These are phyloP conservation scores for Penicillium sp. DNA, from an alignment of 2,329 filamentous ascomycete genomes.

Conservation along the genomic window DNA sequence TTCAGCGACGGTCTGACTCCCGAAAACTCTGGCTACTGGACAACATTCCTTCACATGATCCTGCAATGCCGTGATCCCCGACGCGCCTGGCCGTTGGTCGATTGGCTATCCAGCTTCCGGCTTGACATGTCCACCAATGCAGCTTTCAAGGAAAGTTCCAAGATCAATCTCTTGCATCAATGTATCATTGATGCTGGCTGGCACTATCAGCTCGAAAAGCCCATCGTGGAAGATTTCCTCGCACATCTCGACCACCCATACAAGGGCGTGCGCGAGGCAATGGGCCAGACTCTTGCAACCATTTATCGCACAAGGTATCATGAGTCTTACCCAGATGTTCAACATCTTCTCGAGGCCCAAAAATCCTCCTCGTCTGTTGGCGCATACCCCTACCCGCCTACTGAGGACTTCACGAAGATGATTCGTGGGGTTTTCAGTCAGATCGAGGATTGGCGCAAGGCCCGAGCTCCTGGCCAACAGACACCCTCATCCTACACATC, in stretches of 20 bases:
- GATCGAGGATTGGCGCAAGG: slow-evolving; percentile 82
- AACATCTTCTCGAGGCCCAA: slow-evolving; percentile 72
- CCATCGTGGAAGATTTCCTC: slow-evolving; percentile 85
- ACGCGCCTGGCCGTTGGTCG: slow-evolving; percentile 79
- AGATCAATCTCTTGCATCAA: slow-evolving; percentile 87
- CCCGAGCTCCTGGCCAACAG: slow-evolving; percentile 82
- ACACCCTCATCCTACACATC: slow-evolving; percentile 93
- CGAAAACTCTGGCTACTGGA: slow-evolving; percentile 93
- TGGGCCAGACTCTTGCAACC: slow-evolving; percentile 81
- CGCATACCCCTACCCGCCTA: slow-evolving; percentile 76
- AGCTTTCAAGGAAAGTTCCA: slow-evolving; percentile 97
- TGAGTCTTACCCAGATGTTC: slow-evolving; percentile 83
- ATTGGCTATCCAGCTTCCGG: slow-evolving; percentile 78
- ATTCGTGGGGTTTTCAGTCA: slow-evolving; percentile 73
- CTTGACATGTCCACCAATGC: slow-evolving; percentile 94
- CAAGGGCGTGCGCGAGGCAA: slow-evolving; percentile 92
- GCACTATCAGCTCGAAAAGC: slow-evolving; percentile 90
- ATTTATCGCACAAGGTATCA: slow-evolving; percentile 92
- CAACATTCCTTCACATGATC: slow-evolving; percentile 85
- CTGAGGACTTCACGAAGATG: slow-evolving; percentile 68
- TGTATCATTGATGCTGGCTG: slow-evolving; percentile 84
- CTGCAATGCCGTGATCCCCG: slow-evolving; percentile 87
- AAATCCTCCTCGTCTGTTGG: slow-evolving; percentile 78
- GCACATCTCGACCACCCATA: slow-evolving; percentile 94
- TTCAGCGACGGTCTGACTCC: slow-evolving; percentile 91